These are phyloP conservation scores for Quercus glauca DNA, from an alignment of 306 rosid genomes.

Conservation along the genomic window DNA sequence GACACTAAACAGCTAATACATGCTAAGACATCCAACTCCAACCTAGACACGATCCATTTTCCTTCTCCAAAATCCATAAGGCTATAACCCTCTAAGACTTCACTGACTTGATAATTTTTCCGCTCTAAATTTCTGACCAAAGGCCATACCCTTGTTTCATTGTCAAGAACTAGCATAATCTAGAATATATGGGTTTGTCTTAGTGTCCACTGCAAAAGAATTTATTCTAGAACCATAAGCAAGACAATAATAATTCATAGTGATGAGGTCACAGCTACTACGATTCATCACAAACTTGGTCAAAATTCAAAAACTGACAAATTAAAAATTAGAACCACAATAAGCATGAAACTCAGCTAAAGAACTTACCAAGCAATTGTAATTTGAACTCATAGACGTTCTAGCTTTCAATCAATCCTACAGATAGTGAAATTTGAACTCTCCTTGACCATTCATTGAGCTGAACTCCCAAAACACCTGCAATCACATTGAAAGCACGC, in stretches of 20 bases:
- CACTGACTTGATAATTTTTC: no score
- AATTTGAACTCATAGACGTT: no score
- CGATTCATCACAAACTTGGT: background rate
- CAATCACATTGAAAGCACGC: no score
- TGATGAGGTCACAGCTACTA: background rate
- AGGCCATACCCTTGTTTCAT: background rate
- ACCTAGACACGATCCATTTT: background rate
- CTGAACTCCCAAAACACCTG: no score
- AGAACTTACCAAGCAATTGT: constrained; percentile 89
- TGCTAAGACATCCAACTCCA: background rate
- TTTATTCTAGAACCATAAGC: background rate
- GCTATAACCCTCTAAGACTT: no score
- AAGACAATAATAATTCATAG: background rate
- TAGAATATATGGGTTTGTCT: background rate
- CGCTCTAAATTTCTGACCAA: background rate
- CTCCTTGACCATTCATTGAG: no score
- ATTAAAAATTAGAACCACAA: background rate
- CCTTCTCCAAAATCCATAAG: no score
- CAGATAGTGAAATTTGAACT: no score
- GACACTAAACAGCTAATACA: background rate
- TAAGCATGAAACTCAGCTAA: constrained; percentile 1
- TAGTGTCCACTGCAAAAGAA: no score
- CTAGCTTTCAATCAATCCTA: no score
- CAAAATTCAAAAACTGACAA: background rate
- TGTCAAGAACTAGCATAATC: background rate